Base-by-base conservation (phyloP, 495 filamentous ascomycete genomes). In the Alectoria sarmentosa region DNA sequence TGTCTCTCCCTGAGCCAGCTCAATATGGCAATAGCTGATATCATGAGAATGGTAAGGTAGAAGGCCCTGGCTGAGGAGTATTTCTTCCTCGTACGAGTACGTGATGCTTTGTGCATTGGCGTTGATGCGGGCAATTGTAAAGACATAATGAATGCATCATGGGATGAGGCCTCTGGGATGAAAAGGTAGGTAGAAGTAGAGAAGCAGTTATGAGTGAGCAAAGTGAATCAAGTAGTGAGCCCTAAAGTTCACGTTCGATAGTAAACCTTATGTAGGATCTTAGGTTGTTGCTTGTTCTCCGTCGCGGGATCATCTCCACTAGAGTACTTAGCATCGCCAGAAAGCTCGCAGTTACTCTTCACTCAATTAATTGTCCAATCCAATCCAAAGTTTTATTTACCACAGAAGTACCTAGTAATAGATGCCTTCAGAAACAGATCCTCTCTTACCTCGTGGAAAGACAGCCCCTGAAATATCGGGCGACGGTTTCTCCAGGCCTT, bases 31-130 rank as follows among this genome's bases (percentile, higher is more conserved):
- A 76, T 64, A 19, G 62, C 58, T 58, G 71, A 74, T 67, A 77
- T 69, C 17, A 73, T 49, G 13, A 74, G 62, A 46, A 76, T 56
- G 23, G 72, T 71, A 42, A 76, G 48, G 63, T 74, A 76, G 69
- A 77, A 78, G 36, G 75, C 70, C 37, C 71, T 73, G 34, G 72
- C 72, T n/a, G 64, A 67, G 36, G 67, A 68, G 62, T 69, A 75
- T 58, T 66, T 70, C 32, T 58, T 60, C 36, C 55, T 60, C 15
- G 32, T 21, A 15, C 34, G 58, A 56, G 61, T 49, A 56, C 42
- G 62, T 19, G 48, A 61, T 54, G 54, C 32, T 48, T 60, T 60
- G 55, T 61, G 62, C 64, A 64, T 13, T 39, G 65, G 60, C 63
- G 58, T 66, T 52, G 36, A 54, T 39, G 42, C 48, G 39, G 66